Base-by-base conservation (phyloP, 306 rosid species). In the Cicer cuneatum region DNA sequence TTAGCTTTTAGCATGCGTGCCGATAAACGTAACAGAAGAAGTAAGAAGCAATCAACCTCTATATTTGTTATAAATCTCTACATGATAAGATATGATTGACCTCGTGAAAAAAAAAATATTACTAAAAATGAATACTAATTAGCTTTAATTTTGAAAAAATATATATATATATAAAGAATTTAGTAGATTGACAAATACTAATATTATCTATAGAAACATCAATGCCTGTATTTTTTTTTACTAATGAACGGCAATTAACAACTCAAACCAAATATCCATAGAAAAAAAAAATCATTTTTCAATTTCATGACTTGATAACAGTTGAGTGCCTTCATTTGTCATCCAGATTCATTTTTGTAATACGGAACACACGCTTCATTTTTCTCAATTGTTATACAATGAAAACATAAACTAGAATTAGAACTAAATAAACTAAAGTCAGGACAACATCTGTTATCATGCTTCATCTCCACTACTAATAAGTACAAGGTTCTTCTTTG, bases 391-490 rank as follows among this genome's bases (percentile, higher is more conserved):
- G 24, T 37, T 37, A 53, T 16, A 59, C 58, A 54, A 62, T 45
- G 69, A 64, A 56, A n/a, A 2, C 66, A 74, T 57, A 21, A 24
- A 33, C 9, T 14, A 2, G 6, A 61, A 61, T 3, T 35, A 37
- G 10, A 3, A 37, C 11, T 61, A 37, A 33, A 63, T 38, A 40
- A 45, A 29, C 54, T 10, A 39, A 11, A 19, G 6, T 11, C 35
- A 53, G 24, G 68, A 42, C 12, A 45, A 16, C 47, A 29, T 51
- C 54, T 7, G 6, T 14, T 64, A 14, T 83, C 84, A 89, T 11
- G 78, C 77, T 74, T 87, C 96, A 68, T 93, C 98, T 75, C 91
- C 98, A 73, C 91, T 91, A 74, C 87, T 87, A 76, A 91, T 74
- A 56, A 93, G 70, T 78, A 93, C 91, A 33, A 74, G 67, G 59